Base-by-base conservation (phyloP, 139 green algal genomes). In the Pleodorina starrii region DNA sequence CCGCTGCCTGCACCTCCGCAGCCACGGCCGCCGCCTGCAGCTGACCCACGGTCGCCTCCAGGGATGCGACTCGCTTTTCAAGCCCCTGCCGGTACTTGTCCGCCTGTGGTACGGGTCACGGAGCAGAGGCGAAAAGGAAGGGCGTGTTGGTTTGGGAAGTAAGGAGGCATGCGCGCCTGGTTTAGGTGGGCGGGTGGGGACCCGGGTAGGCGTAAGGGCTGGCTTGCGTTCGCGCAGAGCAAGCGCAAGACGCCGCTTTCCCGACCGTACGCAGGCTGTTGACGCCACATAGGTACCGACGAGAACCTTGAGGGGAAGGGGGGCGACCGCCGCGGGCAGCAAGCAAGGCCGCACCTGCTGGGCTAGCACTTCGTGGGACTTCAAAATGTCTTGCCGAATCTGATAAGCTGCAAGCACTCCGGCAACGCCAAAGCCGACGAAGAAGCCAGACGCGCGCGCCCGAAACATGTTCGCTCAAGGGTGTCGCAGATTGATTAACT, bases 351-450 rank as follows among this genome's bases (percentile, higher is more conserved):
- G 5, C 11, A 83, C 84, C 84, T 89, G 84, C 36, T 73, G 35
- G 14, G 63, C 36, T 3, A 82, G 29, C 36, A 63, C 84, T 25
- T 81, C 68, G 21, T 89, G 84, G 0, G 36, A 63, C 32, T 82
- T 89, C 14, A 89, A 48, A 69, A 89, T 89, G 50, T 89, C 84
- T 48, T 73, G 48, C 63, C 84, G 48, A 27, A 89, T 2, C 23
- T 89, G 84, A 36, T 89, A 89, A 1, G 69, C 69, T 10, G 84
- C 84, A 32, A 89, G 50, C 5, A 59, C 48, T 42, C 48, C 68
- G 2, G 84, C 84, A 25, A 82, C 69, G 12, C 84, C 84, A 60
- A 89, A 89, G 25, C 84, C 84, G 27, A 89, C 84, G 66, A 89
- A 77, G 36, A 89, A 89, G 21, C 84, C 84, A 17, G 84, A 83